These are phyloP conservation scores for Urochloa ruziziensis DNA, from an alignment of 176 grass and related monocot genomes.

Conservation along the genomic window DNA sequence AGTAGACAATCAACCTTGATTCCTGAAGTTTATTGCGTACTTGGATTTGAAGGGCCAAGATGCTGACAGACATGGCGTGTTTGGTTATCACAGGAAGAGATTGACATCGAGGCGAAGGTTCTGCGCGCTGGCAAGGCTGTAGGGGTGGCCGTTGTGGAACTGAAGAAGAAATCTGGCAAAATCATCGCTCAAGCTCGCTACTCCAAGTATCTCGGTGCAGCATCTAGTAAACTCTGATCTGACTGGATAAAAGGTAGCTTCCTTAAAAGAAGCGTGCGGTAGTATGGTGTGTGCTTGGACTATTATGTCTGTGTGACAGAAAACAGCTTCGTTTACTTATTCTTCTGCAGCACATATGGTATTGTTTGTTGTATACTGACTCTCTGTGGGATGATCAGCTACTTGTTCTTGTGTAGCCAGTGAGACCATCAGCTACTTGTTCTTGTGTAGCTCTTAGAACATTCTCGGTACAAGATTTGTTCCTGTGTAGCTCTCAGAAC, in stretches of 20 bases:
- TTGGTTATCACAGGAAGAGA: conserved; percentile 65
- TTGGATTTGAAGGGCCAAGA: background rate
- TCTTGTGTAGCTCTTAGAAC: background rate
- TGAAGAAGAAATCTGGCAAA: conserved; percentile 85
- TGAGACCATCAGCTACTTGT: background rate
- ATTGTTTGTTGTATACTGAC: background rate
- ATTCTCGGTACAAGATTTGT: too few species aligned
- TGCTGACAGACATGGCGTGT: background rate
- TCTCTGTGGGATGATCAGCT: too few species aligned
- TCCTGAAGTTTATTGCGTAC: background rate
- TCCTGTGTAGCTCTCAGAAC: too few species aligned
- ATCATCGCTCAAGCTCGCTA: conserved; percentile 85
- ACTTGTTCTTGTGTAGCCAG: too few species aligned
- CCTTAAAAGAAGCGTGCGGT: too few species aligned
- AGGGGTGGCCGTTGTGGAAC: conserved; percentile 71
- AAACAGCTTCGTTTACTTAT: background rate
- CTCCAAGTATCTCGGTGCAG: conserved; percentile 79
- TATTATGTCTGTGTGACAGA: background rate
- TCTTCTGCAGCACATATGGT: background rate
- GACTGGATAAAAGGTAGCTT: too few species aligned
- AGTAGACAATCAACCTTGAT: background rate
- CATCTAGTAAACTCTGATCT: conserved; percentile 63
- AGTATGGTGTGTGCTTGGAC: background rate
- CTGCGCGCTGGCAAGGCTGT: conserved; percentile 77
- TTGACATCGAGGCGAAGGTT: conserved; percentile 88